These are phyloP conservation scores for Cunninghamia lanceolata DNA, from an alignment of 75 land plant species.

Conservation along the genomic window DNA sequence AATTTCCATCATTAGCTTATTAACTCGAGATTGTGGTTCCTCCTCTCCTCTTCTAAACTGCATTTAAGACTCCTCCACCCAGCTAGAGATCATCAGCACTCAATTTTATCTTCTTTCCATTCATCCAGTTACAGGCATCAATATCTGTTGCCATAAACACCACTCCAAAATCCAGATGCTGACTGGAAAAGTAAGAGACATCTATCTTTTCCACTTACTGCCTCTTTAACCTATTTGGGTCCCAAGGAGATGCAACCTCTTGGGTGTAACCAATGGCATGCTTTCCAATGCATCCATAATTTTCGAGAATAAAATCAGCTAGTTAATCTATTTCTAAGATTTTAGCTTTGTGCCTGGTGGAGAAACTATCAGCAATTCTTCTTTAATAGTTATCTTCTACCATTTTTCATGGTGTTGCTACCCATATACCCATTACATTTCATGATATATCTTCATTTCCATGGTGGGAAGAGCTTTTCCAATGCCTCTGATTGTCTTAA, in stretches of 20 bases:
- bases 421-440: not conserved
- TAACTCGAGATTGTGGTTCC: not conserved
- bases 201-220: not conserved
- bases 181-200: not conserved
- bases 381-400: not conserved
- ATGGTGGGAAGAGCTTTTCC: not conserved
- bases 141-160: not conserved
- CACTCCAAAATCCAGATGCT: not conserved
- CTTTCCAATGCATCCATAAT: not conserved
- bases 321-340: not conserved
- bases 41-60: not conserved
- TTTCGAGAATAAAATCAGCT: not conserved
- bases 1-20: not conserved
- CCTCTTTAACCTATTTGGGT: not conserved
- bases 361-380: too few species aligned
- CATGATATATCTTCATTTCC: not conserved
- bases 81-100: not conserved
- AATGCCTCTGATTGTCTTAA: not conserved
- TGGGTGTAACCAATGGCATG: not conserved
- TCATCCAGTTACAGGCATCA: not conserved
- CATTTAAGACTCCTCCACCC: too few species aligned
- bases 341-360: not conserved
- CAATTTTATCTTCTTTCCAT: not conserved
- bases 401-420: not conserved
- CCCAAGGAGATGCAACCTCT: not conserved